Evolutionary conservation across 1,284 basidiomycete species (phyloP), one percentile per base, ranked within the genome.

Genomic region (Trametes hirsuta): DNA sequence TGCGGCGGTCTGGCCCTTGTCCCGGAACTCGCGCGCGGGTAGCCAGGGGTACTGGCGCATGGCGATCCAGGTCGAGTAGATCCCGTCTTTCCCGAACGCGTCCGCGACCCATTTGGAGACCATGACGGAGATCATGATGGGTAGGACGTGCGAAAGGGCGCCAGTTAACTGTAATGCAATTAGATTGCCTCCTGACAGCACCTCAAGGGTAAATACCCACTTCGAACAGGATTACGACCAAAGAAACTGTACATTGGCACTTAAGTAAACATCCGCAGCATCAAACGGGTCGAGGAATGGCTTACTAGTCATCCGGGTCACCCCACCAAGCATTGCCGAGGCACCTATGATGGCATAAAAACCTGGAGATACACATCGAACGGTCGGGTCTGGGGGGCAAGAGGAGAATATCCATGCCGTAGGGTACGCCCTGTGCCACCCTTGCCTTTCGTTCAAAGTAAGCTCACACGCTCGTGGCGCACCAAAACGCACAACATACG

Each of bases 321-420:
- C 90, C 3, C 92, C 92, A 8, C 86, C 90, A 0, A 94, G 76
- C 81, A 92, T 89, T 1, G 90, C 88, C 34, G 91, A 87, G 18
- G 91, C 91, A 1, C 92, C 92, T 39, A 94, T 86, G 22, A 93
- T 88, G 14, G 91, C 88, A 69, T 94, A 94, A 66, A 93, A 91
- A 35, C 90, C 89, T 2, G 91, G 91, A 4, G 86, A 90, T 47
- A 94, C 85, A 67, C 90, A 92, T 47, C 80, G 77, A 22, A 84
- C 79, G 14, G 84, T 82, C 0, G 84, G 84, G 67, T 90, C 88
- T 0, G 88, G 86, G 10, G 87, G 86, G 70, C 88, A 91, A 0
- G 86, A 81, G 11, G 83, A 74, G 71, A 91, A 90, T 36, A 89
- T 78, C 85, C 86, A 88, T 2, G 86, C 83, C 6, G 72, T 78